Evolutionary conservation across 176 grass and related monocot species (phyloP).

Genomic region (Cenchrus fungigraminus): DNA sequence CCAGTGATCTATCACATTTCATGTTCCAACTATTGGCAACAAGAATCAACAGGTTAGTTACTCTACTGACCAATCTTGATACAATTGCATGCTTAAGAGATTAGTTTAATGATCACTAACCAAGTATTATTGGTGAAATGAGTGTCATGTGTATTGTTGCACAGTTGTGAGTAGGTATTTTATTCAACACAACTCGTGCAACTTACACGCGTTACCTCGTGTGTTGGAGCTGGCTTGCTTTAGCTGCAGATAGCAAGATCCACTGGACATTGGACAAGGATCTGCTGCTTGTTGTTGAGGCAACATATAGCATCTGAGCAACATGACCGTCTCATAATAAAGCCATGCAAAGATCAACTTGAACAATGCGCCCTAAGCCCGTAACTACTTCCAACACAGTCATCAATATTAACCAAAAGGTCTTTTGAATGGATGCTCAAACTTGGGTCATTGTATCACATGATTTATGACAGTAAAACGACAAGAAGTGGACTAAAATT

Average conservation of each 20-base stretch:
- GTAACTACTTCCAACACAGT: neutral
- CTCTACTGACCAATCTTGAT: slow-evolving; percentile 5
- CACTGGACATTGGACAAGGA: slow-evolving; percentile 10
- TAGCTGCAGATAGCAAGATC: neutral
- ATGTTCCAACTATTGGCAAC: slow-evolving; percentile 41
- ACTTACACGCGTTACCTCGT: slow-evolving; percentile 15
- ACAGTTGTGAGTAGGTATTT: neutral
- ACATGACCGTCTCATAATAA: neutral
- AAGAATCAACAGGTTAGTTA: slow-evolving; percentile 34
- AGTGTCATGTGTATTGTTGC: neutral
- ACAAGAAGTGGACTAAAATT: slow-evolving; percentile 23
- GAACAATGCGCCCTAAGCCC: neutral
- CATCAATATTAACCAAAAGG: neutral
- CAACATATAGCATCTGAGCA: slow-evolving; percentile 33
- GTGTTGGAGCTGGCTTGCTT: slow-evolving; percentile 14
- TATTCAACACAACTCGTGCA: slow-evolving; percentile 1
- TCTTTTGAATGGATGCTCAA: neutral
- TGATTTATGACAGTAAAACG: neutral
- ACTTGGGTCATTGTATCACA: slow-evolving; percentile 6
- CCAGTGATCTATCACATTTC: slow-evolving; percentile 10
- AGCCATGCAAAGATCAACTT: neutral
- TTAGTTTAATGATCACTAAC: neutral
- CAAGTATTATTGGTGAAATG: neutral
- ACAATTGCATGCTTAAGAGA: slow-evolving; percentile 7
- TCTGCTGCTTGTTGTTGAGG: slow-evolving; percentile 14